These are phyloP conservation scores for Penicillium corylophilum DNA, from an alignment of 2,329 filamentous ascomycete genomes.

Conservation along the genomic window DNA sequence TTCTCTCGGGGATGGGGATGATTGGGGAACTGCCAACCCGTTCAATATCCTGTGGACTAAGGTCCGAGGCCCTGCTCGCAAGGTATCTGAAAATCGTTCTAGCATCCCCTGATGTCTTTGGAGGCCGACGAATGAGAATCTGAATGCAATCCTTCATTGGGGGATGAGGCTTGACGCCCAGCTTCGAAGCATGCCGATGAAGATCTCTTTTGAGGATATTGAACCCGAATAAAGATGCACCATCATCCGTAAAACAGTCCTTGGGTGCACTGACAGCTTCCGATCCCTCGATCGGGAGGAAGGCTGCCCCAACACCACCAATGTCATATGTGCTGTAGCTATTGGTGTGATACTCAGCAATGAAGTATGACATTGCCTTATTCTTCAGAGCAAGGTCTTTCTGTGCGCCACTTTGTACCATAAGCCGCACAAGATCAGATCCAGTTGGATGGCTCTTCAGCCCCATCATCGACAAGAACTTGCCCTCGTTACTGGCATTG, in stretches of 20 bases:
- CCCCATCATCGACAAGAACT: constrained; percentile 71
- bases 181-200: constrained; percentile 76
- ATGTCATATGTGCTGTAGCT: constrained; percentile 68
- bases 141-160: constrained; percentile 74
- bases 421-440: constrained; percentile 73
- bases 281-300: constrained; percentile 70
- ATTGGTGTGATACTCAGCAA: constrained; percentile 75
- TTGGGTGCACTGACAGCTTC: constrained; percentile 68
- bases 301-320: constrained; percentile 54
- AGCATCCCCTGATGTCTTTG: constrained; percentile 65
- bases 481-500: constrained; percentile 66
- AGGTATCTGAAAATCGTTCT: constrained; percentile 79
- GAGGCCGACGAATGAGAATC: constrained; percentile 69
- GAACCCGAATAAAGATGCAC: constrained; percentile 76
- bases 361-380: constrained; percentile 76
- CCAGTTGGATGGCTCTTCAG: constrained; percentile 70
- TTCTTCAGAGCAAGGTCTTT: constrained; percentile 58
- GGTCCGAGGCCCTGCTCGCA: constrained; percentile 70
- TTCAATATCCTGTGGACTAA: constrained; percentile 61
- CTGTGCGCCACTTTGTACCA: constrained; percentile 61
- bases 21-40: constrained; percentile 66
- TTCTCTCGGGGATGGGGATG: constrained; percentile 60
- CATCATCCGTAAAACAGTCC: constrained; percentile 78
- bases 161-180: constrained; percentile 82
- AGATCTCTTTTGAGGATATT: constrained; percentile 73